Evolutionary conservation across 2,329 filamentous ascomycete genomes (phyloP), one percentile per base, ranked within the genome.

Genomic region (Exophiala oligosperma): DNA sequence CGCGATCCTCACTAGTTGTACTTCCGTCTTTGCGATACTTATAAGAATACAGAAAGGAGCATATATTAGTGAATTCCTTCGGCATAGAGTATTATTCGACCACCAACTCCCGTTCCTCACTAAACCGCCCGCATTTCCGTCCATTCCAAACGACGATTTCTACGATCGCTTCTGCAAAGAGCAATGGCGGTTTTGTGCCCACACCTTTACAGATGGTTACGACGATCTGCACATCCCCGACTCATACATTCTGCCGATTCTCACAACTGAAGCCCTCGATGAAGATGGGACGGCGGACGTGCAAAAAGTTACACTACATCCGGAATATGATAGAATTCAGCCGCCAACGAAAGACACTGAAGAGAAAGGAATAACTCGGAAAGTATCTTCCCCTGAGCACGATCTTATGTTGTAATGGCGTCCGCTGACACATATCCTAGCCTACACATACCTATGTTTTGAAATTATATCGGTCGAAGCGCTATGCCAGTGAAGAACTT

Each of bases 161-260:
- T 63, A 68, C n/a, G 35, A 56, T 14, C 21, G 56, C 8, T 72
- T 72, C 59, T 67, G 66, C 47, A 54, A 67, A 35, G 50, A 58
- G 24, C 70, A 72, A 54, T 69, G 65, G 60, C 62, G 47, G 37
- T 70, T 68, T 49, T 71, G 67, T 52, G 63, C 65, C 4, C 57
- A 66, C 4, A 49, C 54, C 8, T 64, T 72, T 24, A 55, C 59
- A 23, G 26, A 59, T 6, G 58, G 63, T 37, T 57, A 67, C 43
- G 49, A 63, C 2, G 54, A 67, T 48, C 61, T 64, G 37, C 58
- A 58, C 8, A 68, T 71, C 29, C 64, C 61, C 14, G 24, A 52
- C 1, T 54, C 66, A 12, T 52, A 64, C 24, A 61, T 71, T 21
- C 57, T 72, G 2, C 70, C 70, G 2, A 70, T 72, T 17, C 62